These are phyloP conservation scores for Penicillium daleae DNA, from an alignment of 495 filamentous ascomycete species.

Conservation along the genomic window DNA sequence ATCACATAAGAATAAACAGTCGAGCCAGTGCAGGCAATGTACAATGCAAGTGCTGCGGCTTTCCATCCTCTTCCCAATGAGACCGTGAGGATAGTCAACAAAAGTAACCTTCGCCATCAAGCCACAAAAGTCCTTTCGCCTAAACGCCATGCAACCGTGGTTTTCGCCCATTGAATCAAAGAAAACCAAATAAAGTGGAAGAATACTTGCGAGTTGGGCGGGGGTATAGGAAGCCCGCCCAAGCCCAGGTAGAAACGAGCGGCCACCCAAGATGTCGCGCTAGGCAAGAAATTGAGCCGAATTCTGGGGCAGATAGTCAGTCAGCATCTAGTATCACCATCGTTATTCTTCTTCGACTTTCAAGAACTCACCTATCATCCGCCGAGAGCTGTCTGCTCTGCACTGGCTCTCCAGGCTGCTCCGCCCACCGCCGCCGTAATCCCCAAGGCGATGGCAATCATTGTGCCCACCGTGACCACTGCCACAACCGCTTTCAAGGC, in stretches of 20 bases:
- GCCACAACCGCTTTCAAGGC: constrained; percentile 57
- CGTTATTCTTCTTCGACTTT: not conserved
- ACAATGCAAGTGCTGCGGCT: not conserved
- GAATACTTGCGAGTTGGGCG: not conserved
- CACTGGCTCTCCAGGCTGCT: constrained; percentile 54
- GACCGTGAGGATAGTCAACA: too few relatives aligned
- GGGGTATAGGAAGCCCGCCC: too few relatives aligned
- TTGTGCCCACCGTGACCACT: constrained; percentile 58
- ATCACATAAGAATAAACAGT: not conserved
- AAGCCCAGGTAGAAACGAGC: not conserved
- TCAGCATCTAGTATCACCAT: not conserved
- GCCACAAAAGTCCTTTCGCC: not conserved
- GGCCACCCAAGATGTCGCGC: not conserved
- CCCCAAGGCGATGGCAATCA: constrained; percentile 64
- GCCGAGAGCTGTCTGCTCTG: constrained; percentile 31
- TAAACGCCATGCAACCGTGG: not conserved
- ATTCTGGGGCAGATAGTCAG: not conserved
- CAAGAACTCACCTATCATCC: constrained; percentile 14
- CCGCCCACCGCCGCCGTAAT: constrained; percentile 64
- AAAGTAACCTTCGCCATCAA: not conserved
- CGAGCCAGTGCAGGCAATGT: not conserved
- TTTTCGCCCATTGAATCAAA: not conserved
- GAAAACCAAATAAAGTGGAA: not conserved
- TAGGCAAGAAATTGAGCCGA: not conserved
- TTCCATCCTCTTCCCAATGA: not conserved